These are phyloP conservation scores for Phyllosticta citribraziliensis DNA, from an alignment of 2,329 filamentous ascomycete genomes.

Conservation along the genomic window DNA sequence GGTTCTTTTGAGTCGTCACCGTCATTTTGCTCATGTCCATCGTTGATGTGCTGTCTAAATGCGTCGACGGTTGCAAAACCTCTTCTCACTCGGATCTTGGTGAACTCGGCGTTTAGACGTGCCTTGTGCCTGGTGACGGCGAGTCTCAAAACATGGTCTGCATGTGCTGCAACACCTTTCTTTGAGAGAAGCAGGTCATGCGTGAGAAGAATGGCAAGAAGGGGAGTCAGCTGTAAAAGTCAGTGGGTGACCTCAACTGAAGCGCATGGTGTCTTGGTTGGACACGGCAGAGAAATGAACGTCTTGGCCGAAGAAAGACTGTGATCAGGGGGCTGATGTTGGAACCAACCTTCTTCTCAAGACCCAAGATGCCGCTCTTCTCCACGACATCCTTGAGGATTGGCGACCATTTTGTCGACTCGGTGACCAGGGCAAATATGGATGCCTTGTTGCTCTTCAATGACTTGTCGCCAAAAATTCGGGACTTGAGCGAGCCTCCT, in stretches of 20 bases:
- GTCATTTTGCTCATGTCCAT: conserved; percentile 16
- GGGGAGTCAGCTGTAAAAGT: conserved; percentile 58
- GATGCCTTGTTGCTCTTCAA: conserved; percentile 71
- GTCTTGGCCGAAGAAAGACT: not conserved
- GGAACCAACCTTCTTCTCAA: conserved; percentile 67
- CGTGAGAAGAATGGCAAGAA: conserved; percentile 68
- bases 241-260: not conserved
- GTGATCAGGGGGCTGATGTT: not conserved
- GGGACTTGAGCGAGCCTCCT: conserved; percentile 78
- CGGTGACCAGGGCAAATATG: conserved; percentile 76
- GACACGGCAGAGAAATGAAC: not conserved
- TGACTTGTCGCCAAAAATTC: conserved; percentile 64
- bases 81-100: conserved; percentile 63
- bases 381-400: conserved; percentile 88
- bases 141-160: conserved; percentile 65
- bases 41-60: conserved; percentile 50
- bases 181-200: conserved; percentile 82
- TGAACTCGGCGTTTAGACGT: conserved; percentile 72
- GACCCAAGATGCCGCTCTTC: conserved; percentile 60
- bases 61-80: conserved; percentile 59
- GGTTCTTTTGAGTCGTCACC: conserved; percentile 31
- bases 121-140: conserved; percentile 73
- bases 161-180: conserved; percentile 69
- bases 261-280: too few relatives aligned
- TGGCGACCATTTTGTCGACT: conserved; percentile 82